Evolutionary conservation across 768 basidiomycete genomes (phyloP).

Genomic region (Hygrophorus russula): DNA sequence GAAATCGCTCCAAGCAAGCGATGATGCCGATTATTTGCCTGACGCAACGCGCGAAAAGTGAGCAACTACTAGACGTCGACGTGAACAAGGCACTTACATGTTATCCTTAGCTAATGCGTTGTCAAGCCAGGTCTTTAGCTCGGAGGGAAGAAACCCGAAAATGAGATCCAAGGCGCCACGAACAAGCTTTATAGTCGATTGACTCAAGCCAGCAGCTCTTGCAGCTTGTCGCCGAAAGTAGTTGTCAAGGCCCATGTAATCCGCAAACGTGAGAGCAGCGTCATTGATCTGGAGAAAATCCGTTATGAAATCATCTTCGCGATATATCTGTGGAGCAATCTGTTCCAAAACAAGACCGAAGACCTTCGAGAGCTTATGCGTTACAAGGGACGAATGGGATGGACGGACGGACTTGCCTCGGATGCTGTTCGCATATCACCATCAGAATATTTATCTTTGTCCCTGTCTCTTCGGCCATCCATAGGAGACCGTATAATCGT

Average conservation of each 20-base stretch:
- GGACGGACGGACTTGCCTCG: slow-evolving; percentile 37
- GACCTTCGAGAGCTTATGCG: slow-evolving; percentile 34
- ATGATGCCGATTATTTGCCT: slow-evolving; percentile 85
- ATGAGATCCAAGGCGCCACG: slow-evolving; percentile 89
- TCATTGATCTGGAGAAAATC: slow-evolving; percentile 92
- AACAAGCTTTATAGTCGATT: slow-evolving; percentile 66
- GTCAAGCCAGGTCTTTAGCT: slow-evolving; percentile 82
- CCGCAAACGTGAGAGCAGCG: slow-evolving; percentile 82
- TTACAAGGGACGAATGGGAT: slow-evolving; percentile 1
- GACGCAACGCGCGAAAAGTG: slow-evolving; percentile 6
- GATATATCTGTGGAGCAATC: slow-evolving; percentile 62
- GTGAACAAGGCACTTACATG: slow-evolving; percentile 36
- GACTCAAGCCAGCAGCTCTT: slow-evolving; percentile 52
- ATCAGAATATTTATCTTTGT: slow-evolving; percentile 43
- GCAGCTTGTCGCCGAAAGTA: slow-evolving; percentile 93
- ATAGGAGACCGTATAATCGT: slow-evolving; percentile 75
- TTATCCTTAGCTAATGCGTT: slow-evolving; percentile 60
- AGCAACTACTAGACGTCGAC: slow-evolving; percentile 1
- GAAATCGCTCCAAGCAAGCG: slow-evolving; percentile 65
- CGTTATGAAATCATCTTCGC: slow-evolving; percentile 80
- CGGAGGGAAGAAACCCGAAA: slow-evolving; percentile 83
- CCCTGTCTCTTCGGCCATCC: slow-evolving; percentile 43
- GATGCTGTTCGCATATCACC: slow-evolving; percentile 51
- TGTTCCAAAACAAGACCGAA: slow-evolving; percentile 67
- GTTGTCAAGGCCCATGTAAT: slow-evolving; percentile 87